phyloP scores from a whole-genome alignment of 306 rosid species.

The Alnus rubra region DNA sequence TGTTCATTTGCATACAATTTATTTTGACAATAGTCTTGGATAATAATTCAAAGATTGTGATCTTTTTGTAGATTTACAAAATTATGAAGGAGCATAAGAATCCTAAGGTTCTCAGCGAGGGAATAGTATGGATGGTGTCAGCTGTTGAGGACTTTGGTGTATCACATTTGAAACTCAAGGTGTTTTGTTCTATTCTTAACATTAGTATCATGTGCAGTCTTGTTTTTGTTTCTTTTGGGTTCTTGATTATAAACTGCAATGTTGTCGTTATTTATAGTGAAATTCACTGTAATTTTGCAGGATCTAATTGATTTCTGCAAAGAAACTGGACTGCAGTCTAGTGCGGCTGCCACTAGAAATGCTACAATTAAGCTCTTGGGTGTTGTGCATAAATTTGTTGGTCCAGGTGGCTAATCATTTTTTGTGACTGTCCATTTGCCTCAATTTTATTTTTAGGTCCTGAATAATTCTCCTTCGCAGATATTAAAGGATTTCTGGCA shows the following conservation, averaged over 20 bases:
- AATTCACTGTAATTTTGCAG: conserved; percentile 46
- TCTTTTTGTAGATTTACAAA: conserved; percentile 66
- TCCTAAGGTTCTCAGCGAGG: conserved; percentile 98
- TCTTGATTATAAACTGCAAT: not conserved
- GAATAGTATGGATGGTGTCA: conserved; percentile 93
- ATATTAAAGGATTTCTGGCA: conserved; percentile 87
- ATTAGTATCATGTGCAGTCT: not conserved
- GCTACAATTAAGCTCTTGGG: conserved; percentile 94
- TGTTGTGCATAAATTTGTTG: conserved; percentile 91
- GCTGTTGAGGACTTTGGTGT: conserved; percentile 96
- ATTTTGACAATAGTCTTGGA: not conserved
- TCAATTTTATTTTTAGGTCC: conserved; percentile 16
- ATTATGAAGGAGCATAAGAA: conserved; percentile 99
- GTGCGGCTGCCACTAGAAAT: conserved; percentile 95
- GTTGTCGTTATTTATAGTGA: conserved; percentile 9
- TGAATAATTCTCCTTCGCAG: conserved; percentile 49
- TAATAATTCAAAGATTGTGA: not conserved
- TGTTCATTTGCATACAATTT: conserved; percentile 15
- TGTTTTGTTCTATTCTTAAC: conserved; percentile 24
- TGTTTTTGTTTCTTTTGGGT: not conserved
- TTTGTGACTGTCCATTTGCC: conserved; percentile 16
- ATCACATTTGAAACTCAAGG: conserved; percentile 91
- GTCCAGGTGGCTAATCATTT: conserved; percentile 74
- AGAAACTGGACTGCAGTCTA: conserved; percentile 93
- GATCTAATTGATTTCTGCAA: conserved; percentile 93